Conservation (phyloP, 139 green algal genomes). For the Haematococcus lacustris region DNA sequence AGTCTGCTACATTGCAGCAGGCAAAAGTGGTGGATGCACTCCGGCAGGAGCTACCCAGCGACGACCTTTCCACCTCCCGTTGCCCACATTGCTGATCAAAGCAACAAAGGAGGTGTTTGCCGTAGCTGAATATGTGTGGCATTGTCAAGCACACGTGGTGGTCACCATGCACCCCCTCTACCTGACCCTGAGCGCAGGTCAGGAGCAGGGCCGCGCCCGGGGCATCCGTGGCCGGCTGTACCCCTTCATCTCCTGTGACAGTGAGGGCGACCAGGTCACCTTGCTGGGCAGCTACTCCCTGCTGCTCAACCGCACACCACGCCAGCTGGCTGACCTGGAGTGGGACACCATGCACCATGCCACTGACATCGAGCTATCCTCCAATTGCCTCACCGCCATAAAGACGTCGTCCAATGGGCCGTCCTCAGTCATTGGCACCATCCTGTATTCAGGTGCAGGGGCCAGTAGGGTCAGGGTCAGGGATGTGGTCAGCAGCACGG, state of each 20-base stretch:
- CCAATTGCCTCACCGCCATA: conserved; percentile 53
- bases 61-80: too few relatives aligned
- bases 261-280: conserved; percentile 44
- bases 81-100: too few relatives aligned
- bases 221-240: conserved; percentile 52
- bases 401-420: conserved; percentile 33
- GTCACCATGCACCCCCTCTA: neutral
- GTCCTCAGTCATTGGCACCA: conserved; percentile 47
- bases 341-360: conserved; percentile 48
- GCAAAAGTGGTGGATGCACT: too few relatives aligned
- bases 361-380: conserved; percentile 47
- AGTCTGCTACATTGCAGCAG: too few relatives aligned
- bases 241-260: conserved; percentile 57
- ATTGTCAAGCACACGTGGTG: too few relatives aligned
- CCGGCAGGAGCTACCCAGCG: too few relatives aligned
- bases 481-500: too few relatives aligned
- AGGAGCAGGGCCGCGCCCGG: conserved; percentile 29
- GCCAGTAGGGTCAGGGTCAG: too few relatives aligned
- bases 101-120: too few relatives aligned
- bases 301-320: conserved; percentile 44
- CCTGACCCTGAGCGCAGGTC: conserved; percentile 21
- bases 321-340: conserved; percentile 44
- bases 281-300: conserved; percentile 52
- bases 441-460: conserved; percentile 42
- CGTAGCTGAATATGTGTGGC: too few relatives aligned